These are phyloP conservation scores for Backusella tarrabulga DNA, from an alignment of 192 early-diverging fungal species.

Conservation along the genomic window DNA sequence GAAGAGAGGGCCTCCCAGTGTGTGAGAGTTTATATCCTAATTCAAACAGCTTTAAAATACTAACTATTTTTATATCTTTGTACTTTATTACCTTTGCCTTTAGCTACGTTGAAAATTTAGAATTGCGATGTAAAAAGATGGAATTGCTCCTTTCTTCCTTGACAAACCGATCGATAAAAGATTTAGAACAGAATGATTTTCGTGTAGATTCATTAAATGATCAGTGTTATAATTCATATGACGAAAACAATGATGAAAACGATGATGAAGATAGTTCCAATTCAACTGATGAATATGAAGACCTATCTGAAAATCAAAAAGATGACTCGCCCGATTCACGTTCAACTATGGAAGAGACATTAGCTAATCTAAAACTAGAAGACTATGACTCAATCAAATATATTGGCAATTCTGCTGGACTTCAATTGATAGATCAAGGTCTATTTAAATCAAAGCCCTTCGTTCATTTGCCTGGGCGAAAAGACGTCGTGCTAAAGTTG, in stretches of 20 bases:
- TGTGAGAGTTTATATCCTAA: constrained; percentile 14
- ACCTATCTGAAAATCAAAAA: neutral
- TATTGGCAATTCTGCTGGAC: constrained; percentile 26
- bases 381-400: constrained; percentile 37
- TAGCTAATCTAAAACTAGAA: constrained; percentile 20
- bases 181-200: constrained; percentile 24
- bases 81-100: neutral
- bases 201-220: neutral
- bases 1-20: constrained; percentile 34
- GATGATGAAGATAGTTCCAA: neutral
- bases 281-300: neutral
- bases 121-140: constrained; percentile 35
- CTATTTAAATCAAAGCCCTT: constrained; percentile 23
- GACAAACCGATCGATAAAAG: constrained; percentile 24
- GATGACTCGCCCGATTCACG: neutral
- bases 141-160: constrained; percentile 24
- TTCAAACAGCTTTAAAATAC: neutral
- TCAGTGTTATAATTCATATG: neutral
- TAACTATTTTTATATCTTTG: neutral
- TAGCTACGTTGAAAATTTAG: constrained; percentile 23
- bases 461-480: constrained; percentile 29
- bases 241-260: neutral
- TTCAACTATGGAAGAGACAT: constrained; percentile 17
- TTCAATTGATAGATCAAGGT: constrained; percentile 25
- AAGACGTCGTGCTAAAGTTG: constrained; percentile 25